Evolutionary conservation across 2,329 filamentous ascomycete species (phyloP), one percentile per base, ranked within the genome.

Genomic region (Aspergillus amoenus): DNA sequence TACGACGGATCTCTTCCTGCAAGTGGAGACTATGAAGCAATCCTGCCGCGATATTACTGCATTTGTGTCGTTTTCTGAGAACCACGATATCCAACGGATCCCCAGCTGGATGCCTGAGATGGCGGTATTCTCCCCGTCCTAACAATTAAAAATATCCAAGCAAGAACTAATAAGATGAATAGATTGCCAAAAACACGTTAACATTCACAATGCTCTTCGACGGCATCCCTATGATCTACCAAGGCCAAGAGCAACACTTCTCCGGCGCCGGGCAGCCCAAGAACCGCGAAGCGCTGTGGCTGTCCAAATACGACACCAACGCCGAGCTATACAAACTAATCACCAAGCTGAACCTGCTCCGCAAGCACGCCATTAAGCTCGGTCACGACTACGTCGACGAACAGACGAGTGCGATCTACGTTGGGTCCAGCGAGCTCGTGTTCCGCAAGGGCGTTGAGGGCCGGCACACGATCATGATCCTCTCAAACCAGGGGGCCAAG

Each of bases 211-310:
- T 88, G 22, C 79, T 88, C n/a, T 66, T 68, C 37, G 70, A 86
- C 54, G 86, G 86, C 17, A 83, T 88, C 40, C 85, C 85, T 1
- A 84, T 87, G 55, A 78, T 88, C 40, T 89, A 88, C 70, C 81
- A 87, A 61, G 86, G 86, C 24, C 83, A 85, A 58, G 86, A 88
- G 69, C 86, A 88, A 65, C 83, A 81, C 59, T 85, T 80, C 66
- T 68, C 75, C 2, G 81, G 81, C 21, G 78, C 75, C n/a, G 75
- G 70, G 44, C 69, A 68, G 43, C 82, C 82, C 8, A 73, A 78
- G 0, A 78, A 76, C 51, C 81, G 84, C 40, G 82, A 85, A 66
- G 80, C 83, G n/a, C 71, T 84, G 41, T 86, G 84, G 84, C 71
- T 77, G 22, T 80, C 79, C 39, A 69, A 68, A 13, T 86, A 81